These are phyloP conservation scores for Ogataea allantospora DNA, from an alignment of 805 yeast species.

Conservation along the genomic window DNA sequence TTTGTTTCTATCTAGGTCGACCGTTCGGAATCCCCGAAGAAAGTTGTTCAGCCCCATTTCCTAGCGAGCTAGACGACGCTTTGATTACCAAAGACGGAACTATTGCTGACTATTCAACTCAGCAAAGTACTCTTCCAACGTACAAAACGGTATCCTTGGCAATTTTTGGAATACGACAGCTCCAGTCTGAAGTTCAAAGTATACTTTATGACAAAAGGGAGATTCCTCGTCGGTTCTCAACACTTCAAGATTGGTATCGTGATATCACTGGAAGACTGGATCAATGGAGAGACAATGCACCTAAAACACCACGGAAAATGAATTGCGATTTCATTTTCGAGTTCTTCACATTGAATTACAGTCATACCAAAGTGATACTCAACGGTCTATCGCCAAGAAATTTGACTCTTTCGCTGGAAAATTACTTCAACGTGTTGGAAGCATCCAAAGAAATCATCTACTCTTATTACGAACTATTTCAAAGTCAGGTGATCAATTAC, in stretches of 20 bases:
- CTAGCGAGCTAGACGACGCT: conserved; percentile 74
- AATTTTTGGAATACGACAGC: conserved; percentile 64
- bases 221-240: conserved; percentile 59
- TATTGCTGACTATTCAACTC: conserved; percentile 39
- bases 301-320: conserved; percentile 56
- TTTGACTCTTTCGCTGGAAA: conserved; percentile 49
- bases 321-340: conserved; percentile 72
- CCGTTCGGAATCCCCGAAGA: conserved; percentile 90
- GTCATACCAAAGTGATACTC: conserved; percentile 68
- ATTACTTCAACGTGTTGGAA: conserved; percentile 54
- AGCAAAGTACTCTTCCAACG: conserved; percentile 40
- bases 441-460: conserved; percentile 67
- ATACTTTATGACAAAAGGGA: conserved; percentile 70
- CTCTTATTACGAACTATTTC: conserved; percentile 57
- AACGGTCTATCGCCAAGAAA: conserved; percentile 79
- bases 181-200: conserved; percentile 77
- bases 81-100: conserved; percentile 37
- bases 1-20: conserved; percentile 80
- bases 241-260: conserved; percentile 61
- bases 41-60: conserved; percentile 66
- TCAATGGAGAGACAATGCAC: conserved; percentile 58
- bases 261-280: conserved; percentile 52
- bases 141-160: conserved; percentile 67
- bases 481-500: conserved; percentile 64
- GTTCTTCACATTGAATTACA: conserved; percentile 71